Conservation (phyloP, 768 basidiomycete species). For the Rhodotorula kratochvilovae region DNA sequence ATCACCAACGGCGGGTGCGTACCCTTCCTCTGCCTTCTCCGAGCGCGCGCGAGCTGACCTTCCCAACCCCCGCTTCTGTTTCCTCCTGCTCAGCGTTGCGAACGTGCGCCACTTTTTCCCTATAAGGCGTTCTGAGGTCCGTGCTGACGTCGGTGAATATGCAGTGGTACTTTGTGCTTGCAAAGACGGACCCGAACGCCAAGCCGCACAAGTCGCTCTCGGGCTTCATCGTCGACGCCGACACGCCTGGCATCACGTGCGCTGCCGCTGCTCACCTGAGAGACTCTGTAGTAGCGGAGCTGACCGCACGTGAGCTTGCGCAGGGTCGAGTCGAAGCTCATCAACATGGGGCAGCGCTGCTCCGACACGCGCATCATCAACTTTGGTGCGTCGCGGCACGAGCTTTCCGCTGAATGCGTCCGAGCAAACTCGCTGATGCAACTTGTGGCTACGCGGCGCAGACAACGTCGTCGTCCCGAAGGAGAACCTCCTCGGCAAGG, state of each 20-base stretch:
- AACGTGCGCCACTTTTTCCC: neutral
- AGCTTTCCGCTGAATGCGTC: neutral
- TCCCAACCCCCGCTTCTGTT: neutral
- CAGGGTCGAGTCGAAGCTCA: constrained; percentile 43
- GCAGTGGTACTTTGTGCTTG: constrained; percentile 51
- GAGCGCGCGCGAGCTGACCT: neutral
- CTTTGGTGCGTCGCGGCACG: constrained; percentile 37
- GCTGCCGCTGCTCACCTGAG: constrained; percentile 36
- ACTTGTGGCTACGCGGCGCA: neutral
- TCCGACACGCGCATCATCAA: constrained; percentile 50
- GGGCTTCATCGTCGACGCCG: constrained; percentile 46
- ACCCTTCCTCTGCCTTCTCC: neutral
- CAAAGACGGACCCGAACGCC: constrained; percentile 47
- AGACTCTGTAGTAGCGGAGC: neutral
- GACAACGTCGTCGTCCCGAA: constrained; percentile 36
- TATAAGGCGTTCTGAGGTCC: neutral
- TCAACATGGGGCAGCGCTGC: constrained; percentile 50
- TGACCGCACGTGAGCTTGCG: neutral
- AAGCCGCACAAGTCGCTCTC: constrained; percentile 47
- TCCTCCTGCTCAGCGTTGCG: neutral
- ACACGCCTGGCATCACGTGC: constrained; percentile 28
- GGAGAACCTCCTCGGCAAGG: constrained; percentile 48
- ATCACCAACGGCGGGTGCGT: constrained; percentile 47
- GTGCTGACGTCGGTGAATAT: neutral
- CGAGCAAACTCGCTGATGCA: neutral